Evolutionary conservation across 2,329 filamentous ascomycete genomes (phyloP).

Genomic region (Fusarium graminum): DNA sequence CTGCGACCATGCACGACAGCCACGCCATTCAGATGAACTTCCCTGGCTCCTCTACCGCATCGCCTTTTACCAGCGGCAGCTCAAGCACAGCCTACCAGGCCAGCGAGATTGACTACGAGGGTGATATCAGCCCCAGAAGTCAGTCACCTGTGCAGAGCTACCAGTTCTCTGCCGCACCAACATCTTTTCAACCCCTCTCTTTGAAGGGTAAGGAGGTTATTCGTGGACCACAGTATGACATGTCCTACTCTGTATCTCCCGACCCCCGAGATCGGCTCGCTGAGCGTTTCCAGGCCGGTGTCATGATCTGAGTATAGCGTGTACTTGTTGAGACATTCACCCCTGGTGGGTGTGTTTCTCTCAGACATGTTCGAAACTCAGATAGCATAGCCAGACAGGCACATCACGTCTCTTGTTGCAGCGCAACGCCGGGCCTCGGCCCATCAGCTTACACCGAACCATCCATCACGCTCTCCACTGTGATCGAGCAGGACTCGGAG

Average conservation of each 20-base stretch:
- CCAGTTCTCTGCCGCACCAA: slow-evolving; percentile 27
- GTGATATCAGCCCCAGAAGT: slow-evolving; percentile 39
- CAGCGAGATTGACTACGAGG: slow-evolving; percentile 51
- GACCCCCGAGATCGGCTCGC: slow-evolving; percentile 53
- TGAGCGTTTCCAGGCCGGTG: slow-evolving; percentile 29
- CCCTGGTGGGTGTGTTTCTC: slow-evolving; percentile 55
- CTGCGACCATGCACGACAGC: slow-evolving; percentile 50
- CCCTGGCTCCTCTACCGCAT: slow-evolving; percentile 52
- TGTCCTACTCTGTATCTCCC: slow-evolving; percentile 54
- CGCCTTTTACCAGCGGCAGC: slow-evolving; percentile 63
- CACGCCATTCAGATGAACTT: slow-evolving; percentile 56
- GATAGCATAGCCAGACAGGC: not conserved
- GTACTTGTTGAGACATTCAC: slow-evolving; percentile 37
- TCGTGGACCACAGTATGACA: slow-evolving; percentile 51
- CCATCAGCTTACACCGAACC: slow-evolving; percentile 13
- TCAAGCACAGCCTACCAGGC: slow-evolving; percentile 63
- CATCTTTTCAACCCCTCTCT: slow-evolving; percentile 46
- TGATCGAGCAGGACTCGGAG: slow-evolving; percentile 34
- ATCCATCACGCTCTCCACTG: slow-evolving; percentile 28
- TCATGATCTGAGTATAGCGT: slow-evolving; percentile 36
- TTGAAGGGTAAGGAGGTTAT: slow-evolving; percentile 61
- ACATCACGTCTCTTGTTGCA: not conserved
- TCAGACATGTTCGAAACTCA: slow-evolving; percentile 58
- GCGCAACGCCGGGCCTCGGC: slow-evolving; percentile 10
- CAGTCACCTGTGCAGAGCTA: slow-evolving; percentile 35